phyloP scores from a whole-genome alignment of 2,329 filamentous ascomycete species.

The Trichoderma gracile region DNA sequence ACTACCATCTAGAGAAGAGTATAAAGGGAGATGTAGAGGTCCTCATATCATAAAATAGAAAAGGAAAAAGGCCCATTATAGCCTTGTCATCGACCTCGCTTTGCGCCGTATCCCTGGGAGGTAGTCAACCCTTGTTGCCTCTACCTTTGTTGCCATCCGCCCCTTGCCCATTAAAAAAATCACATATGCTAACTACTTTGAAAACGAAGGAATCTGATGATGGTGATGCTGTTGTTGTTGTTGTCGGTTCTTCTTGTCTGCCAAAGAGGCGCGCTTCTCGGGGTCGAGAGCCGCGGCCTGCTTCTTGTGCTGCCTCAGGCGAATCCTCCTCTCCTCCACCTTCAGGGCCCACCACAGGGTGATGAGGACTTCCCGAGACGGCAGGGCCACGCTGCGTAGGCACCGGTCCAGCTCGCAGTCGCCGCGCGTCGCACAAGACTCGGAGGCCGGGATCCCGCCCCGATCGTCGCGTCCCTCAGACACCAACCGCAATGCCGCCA shows the following conservation, averaged over 20 bases:
- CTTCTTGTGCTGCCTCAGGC: slow-evolving; percentile 24
- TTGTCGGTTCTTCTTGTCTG: slow-evolving; percentile 24
- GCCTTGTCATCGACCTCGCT: neutral
- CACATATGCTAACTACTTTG: slow-evolving; percentile 28
- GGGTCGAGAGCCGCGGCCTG: slow-evolving; percentile 30
- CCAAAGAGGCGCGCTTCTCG: slow-evolving; percentile 32
- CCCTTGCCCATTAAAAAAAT: neutral
- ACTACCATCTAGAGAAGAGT: neutral
- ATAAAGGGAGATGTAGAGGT: neutral
- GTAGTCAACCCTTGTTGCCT: neutral
- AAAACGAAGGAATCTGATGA: slow-evolving; percentile 32
- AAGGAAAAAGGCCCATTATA: neutral
- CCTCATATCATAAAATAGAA: neutral
- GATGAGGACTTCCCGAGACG: slow-evolving; percentile 51
- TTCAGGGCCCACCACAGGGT: slow-evolving; percentile 50
- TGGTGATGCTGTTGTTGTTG: slow-evolving; percentile 17
- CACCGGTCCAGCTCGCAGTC: slow-evolving; percentile 41
- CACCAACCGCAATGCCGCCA: slow-evolving; percentile 70
- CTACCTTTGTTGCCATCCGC: neutral
- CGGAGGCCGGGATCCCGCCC: slow-evolving; percentile 43
- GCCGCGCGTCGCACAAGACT: slow-evolving; percentile 42
- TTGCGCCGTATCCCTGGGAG: neutral
- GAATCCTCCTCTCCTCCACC: slow-evolving; percentile 45
- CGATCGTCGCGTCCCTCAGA: slow-evolving; percentile 57
- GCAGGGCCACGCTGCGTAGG: slow-evolving; percentile 43